Percentiles rank a stretch among this genome's conserved stretches.
Conservation (phyloP, 2,329 filamentous ascomycete species). For the Chrysoporthe cubensis region DNA sequence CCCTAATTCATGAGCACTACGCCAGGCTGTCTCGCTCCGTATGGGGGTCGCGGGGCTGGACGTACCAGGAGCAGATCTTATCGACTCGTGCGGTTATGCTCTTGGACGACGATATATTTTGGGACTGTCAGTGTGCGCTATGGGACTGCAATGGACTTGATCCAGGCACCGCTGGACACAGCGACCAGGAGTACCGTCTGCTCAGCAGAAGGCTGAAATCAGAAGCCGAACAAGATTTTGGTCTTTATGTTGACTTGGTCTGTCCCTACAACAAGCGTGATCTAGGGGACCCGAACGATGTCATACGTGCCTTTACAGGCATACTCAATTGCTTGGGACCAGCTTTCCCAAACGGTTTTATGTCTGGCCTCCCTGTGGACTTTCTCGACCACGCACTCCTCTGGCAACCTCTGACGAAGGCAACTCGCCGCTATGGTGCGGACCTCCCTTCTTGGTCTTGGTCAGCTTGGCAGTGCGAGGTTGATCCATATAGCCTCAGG, state of each 20-base stretch:
- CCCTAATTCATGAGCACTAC: slow-evolving; percentile 1
- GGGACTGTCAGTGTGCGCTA: slow-evolving; percentile 10
- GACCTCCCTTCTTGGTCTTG: slow-evolving; percentile 13
- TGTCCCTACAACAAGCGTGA: slow-evolving; percentile 14
- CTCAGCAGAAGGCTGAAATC: background rate
- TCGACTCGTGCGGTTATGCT: slow-evolving; percentile 9
- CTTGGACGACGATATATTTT: slow-evolving; percentile 6
- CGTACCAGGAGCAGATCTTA: slow-evolving; percentile 12
- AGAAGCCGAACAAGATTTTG: background rate
- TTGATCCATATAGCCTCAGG: slow-evolving; percentile 9
- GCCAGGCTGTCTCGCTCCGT: background rate
- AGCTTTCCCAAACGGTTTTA: background rate
- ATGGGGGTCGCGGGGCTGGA: slow-evolving; percentile 9
- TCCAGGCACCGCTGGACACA: background rate
- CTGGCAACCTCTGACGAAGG: slow-evolving; percentile 6
- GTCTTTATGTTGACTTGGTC: slow-evolving; percentile 11
- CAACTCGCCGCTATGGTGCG: background rate
- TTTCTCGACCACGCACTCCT: slow-evolving; percentile 8
- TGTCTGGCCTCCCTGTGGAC: background rate
- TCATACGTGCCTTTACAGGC: slow-evolving; percentile 2
- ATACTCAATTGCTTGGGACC: slow-evolving; percentile 2
- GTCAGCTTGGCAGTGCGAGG: slow-evolving; percentile 8
- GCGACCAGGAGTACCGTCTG: background rate
- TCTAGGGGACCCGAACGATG: background rate
- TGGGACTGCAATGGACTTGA: background rate